Base-by-base conservation (phyloP, 164 flowering plant genomes). In the Brasenia schreberi region DNA sequence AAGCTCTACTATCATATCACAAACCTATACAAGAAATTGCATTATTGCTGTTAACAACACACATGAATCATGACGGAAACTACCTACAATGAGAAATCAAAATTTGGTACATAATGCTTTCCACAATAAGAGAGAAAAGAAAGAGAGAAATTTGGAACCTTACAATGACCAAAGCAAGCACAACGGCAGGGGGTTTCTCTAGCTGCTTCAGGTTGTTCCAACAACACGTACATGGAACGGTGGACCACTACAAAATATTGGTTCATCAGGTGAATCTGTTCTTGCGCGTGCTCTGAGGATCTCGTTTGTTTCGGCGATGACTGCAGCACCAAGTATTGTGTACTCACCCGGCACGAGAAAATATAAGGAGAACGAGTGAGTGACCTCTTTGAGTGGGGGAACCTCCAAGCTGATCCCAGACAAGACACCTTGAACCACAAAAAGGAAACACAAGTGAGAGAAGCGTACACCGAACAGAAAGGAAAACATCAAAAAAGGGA, bases 271-370 rank as follows among this genome's bases (percentile, higher is more conserved):
- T 42, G 87, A 83, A 66, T 68, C 74, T 6, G 87, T 77, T 74
- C 73, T 87, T n/a, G 99, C 97, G 11, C 97, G 90, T 65, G 96
- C 97, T 71, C 92, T 81, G 65, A 92, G 89, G 65, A 95, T 75
- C 49, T 87, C 92, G 67, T 86, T 92, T 14, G 97, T 80, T 81
- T 92, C 90, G 70, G 84, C 83, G 17, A 95, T 95, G 70, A 92
- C 80, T 17, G 97, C 94, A 64, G 97, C 92, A 66, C 94, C 97
- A 10, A 83, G 78, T n/a, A 95, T 67, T 5, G 97, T 89, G 81
- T 92, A 95, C 77, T 95, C 99, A 16, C 99, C 99, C 0, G 99
- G 99, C 11, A 92, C 87, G 64, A 90, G 80, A 75, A 95, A 95
- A 76, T 86, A 90, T 65, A 95, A 68, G 19, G 97, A 85, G 73